Evolutionary conservation across 2,329 filamentous ascomycete species (phyloP).

Genomic region (Didymella lethalis): DNA sequence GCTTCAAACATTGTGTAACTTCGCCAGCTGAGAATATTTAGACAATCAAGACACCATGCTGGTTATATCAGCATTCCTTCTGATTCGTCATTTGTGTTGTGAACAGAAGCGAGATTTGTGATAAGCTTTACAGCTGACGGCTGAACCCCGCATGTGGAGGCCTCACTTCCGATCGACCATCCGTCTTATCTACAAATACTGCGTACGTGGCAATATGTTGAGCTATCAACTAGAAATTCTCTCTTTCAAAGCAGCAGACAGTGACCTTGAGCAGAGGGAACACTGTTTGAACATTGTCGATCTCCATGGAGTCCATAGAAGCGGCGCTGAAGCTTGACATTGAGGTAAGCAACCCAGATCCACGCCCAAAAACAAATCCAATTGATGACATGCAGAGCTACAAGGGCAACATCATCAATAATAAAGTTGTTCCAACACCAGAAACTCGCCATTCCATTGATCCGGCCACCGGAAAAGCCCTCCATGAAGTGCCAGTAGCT

Average conservation of each 20-base stretch:
- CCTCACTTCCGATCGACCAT: slow-evolving; percentile 5
- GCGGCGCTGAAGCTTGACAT: slow-evolving; percentile 17
- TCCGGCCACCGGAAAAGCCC: slow-evolving; percentile 57
- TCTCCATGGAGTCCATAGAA: not conserved
- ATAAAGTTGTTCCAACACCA: slow-evolving; percentile 52
- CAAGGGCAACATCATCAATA: slow-evolving; percentile 58
- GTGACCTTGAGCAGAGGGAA: not conserved
- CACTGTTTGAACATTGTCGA: not conserved
- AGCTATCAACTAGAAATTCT: not conserved
- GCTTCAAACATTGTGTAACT: no score
- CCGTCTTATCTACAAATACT: not conserved
- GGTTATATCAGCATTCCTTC: not conserved
- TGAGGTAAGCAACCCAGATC: slow-evolving; percentile 6
- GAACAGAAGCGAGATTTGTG: not conserved
- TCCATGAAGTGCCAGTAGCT: slow-evolving; percentile 58
- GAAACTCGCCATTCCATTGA: slow-evolving; percentile 58
- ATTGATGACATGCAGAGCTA: slow-evolving; percentile 17
- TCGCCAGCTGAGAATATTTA: not conserved
- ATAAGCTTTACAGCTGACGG: slow-evolving; percentile 1
- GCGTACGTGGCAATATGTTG: not conserved
- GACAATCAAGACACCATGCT: not conserved
- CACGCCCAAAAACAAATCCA: not conserved
- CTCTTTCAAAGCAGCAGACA: not conserved
- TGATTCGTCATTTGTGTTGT: not conserved
- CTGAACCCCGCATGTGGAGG: slow-evolving; percentile 11